Base-by-base conservation (phyloP, 1,284 basidiomycete genomes). In the Marasmius oreades region DNA sequence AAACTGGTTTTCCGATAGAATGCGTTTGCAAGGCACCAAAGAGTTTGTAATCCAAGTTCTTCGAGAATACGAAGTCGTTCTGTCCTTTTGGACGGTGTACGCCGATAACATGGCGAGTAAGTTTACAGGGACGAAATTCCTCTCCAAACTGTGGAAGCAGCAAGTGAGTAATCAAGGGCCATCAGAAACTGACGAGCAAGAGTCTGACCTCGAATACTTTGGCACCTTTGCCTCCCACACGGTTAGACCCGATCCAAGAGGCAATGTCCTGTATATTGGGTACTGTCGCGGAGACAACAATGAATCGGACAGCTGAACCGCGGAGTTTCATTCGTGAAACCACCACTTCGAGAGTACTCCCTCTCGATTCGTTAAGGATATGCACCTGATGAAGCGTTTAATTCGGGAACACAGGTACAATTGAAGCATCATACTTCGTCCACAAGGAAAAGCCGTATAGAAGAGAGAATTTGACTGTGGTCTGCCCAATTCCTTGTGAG, bases 211-310 rank as follows among this genome's bases (percentile, higher is more conserved):
- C 81, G 67, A 88, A 91, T n/a, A 90, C 79, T 43, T 73, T 74
- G 1, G 92, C 92, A 51, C 82, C 77, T 1, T 73, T 71, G 54
- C 72, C 61, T 1, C 57, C 57, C 20, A 62, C 70, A 22, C 64
- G 66, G 31, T 64, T 63, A 31, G 72, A 73, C n/a, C 90, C 88
- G 51, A 98, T 86, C 96, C 95, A 98, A 47, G 75, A 70, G 0
- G 94, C 94, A 24, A 99, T 85, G 65, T 99, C 96, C 39, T 84
- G 77, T 53, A 95, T 89, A 64, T 99, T 99, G 0, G 96, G 96
- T 10, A 94, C 90, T 0, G 96, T 98, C 1, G 96, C 96, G 0
- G 94, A 96, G 26, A 98, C 84, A 5, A 96, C 83, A 26, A 98
- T 74, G 66, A 98, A 93, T 5, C 95, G 85, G 20, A 92, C 84